Percentiles rank a stretch among this genome's conserved stretches.
Conservation (phyloP, 2,329 filamentous ascomycete genomes). For the Colletotrichum sp. region DNA sequence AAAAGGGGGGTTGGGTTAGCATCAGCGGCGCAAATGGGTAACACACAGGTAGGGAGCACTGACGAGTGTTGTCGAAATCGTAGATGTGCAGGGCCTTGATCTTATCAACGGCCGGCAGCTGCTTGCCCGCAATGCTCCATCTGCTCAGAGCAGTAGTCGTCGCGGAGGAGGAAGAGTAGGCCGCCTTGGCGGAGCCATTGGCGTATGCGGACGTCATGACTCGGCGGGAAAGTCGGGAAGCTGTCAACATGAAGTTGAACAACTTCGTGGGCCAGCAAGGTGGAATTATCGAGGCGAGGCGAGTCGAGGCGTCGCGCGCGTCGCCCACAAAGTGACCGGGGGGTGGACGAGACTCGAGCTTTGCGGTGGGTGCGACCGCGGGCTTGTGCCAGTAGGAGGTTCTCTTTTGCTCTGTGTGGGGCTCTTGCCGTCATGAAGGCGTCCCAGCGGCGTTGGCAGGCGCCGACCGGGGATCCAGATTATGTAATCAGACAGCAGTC, state of each 20-base stretch:
- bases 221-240: constrained; percentile 22
- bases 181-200: constrained; percentile 21
- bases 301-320: constrained; percentile 2
- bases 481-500: not conserved
- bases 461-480: not conserved
- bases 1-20: not conserved
- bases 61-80: constrained; percentile 96
- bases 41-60: not conserved
- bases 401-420: not conserved
- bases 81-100: constrained; percentile 90
- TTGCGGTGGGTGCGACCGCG: not conserved
- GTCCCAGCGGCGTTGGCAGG: not conserved
- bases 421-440: not conserved
- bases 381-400: constrained; percentile 13
- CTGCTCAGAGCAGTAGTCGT: constrained; percentile 80
- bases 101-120: constrained; percentile 67
- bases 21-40: not conserved
- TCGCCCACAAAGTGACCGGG: not conserved
- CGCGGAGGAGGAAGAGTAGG: constrained; percentile 21
- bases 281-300: not conserved
- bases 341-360: constrained; percentile 3
- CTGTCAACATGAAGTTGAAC: constrained; percentile 21
- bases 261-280: not conserved
- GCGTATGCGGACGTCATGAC: constrained; percentile 23
- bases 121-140: constrained; percentile 81